These are phyloP conservation scores for Blastomyces silverae DNA, from an alignment of 2,329 filamentous ascomycete species.

Conservation along the genomic window DNA sequence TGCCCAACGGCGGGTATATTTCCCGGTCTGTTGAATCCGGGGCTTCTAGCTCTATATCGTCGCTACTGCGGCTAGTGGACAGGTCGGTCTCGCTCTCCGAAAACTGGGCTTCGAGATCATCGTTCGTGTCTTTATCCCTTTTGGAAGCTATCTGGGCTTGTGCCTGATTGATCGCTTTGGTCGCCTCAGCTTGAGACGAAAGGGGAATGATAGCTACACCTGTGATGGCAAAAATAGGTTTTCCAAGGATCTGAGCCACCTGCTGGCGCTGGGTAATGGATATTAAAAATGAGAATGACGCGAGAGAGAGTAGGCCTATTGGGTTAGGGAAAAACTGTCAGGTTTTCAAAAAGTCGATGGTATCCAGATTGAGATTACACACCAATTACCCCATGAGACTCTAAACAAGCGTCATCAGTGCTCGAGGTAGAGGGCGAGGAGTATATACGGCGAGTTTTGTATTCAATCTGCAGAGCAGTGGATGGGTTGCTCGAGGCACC, in stretches of 20 bases:
- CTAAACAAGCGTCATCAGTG: constrained; percentile 37
- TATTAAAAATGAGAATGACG: constrained; percentile 74
- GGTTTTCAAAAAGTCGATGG: not conserved
- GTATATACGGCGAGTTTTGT: constrained; percentile 52
- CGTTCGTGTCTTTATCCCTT: constrained; percentile 35
- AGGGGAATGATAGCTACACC: constrained; percentile 89
- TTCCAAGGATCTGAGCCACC: constrained; percentile 77
- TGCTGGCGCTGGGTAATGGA: constrained; percentile 80
- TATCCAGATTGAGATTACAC: constrained; percentile 22
- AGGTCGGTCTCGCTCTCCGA: constrained; percentile 20
- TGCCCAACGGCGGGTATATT: constrained; percentile 27
- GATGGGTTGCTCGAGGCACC: constrained; percentile 45
- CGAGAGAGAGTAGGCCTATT: constrained; percentile 74
- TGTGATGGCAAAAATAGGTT: constrained; percentile 77
- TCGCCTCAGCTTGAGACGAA: constrained; percentile 66
- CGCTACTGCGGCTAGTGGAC: constrained; percentile 13
- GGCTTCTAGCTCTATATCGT: constrained; percentile 23
- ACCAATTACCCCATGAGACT: constrained; percentile 54
- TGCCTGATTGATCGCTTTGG: constrained; percentile 54
- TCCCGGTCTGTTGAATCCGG: constrained; percentile 28
- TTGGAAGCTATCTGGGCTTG: constrained; percentile 13
- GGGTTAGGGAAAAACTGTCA: constrained; percentile 14
- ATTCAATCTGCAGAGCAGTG: constrained; percentile 62
- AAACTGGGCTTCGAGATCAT: constrained; percentile 31
- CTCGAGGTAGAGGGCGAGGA: constrained; percentile 31